Conservation (phyloP, 2,329 filamentous ascomycete genomes). For the Dothistroma septosporum region DNA sequence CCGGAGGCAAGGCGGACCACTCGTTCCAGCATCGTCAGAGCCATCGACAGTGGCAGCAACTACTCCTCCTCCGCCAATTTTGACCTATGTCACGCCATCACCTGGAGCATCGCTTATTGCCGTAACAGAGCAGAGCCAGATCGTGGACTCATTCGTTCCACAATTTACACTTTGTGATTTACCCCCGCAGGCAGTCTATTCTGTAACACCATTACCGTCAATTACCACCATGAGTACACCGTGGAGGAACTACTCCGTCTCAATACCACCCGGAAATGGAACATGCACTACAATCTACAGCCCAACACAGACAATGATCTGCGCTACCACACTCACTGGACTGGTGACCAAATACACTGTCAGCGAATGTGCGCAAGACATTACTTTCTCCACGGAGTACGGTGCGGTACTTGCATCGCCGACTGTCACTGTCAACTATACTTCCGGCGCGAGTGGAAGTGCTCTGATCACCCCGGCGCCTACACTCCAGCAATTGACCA, state of each 20-base stretch:
- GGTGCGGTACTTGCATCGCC: conserved; percentile 41
- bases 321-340: conserved; percentile 42
- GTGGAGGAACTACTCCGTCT: conserved; percentile 37
- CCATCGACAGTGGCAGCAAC: conserved; percentile 15
- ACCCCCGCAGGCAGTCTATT: conserved; percentile 36
- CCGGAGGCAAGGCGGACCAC: conserved; percentile 24
- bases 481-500: conserved; percentile 38
- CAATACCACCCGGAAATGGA: conserved; percentile 31
- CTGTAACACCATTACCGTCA: conserved; percentile 22
- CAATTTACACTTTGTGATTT: conserved; percentile 42
- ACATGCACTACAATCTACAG: conserved; percentile 41
- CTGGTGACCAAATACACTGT: conserved; percentile 41
- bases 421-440: conserved; percentile 22
- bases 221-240: conserved; percentile 33
- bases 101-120: conserved; percentile 41
- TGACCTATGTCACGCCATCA: conserved; percentile 41
- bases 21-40: conserved; percentile 16
- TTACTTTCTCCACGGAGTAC: conserved; percentile 46
- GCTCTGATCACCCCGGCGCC: conserved; percentile 38
- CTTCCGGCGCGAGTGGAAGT: conserved; percentile 8
- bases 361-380: conserved; percentile 41
- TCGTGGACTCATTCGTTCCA: conserved; percentile 42
- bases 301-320: conserved; percentile 41
- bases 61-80: conserved; percentile 24
- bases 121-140: conserved; percentile 42